These are phyloP conservation scores for Nasturtium officinale DNA, from an alignment of 345 rosid species.

Conservation along the genomic window DNA sequence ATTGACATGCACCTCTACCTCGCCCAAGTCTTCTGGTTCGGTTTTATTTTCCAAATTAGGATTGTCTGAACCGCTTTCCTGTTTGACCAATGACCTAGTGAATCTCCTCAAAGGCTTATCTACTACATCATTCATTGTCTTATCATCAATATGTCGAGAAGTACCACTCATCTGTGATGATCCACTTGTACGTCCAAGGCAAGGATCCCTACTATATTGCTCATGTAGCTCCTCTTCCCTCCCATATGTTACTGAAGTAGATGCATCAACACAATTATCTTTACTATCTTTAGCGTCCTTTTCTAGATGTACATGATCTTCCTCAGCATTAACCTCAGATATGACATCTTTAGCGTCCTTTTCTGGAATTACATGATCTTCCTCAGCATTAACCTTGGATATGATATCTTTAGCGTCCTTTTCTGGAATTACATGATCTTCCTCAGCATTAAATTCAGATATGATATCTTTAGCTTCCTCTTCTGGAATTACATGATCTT, in stretches of 20 bases:
- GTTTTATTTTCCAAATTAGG: conserved; percentile 6
- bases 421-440: neutral
- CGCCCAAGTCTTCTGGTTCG: conserved; percentile 21
- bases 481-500: neutral
- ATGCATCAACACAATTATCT: conserved; percentile 30
- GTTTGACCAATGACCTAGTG: conserved; percentile 37
- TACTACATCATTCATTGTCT: conserved; percentile 10
- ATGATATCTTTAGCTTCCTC: neutral
- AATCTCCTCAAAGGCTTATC: conserved; percentile 37
- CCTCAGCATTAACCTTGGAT: conserved; percentile 28
- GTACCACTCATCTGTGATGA: conserved; percentile 14
- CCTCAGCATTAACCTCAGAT: conserved; percentile 29
- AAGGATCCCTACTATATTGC: conserved; percentile 13
- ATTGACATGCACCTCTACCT: conserved; percentile 21
- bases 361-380: conserved; percentile 1
- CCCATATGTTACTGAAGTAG: conserved; percentile 7
- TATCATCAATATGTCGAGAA: neutral
- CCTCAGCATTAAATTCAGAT: conserved; percentile 16
- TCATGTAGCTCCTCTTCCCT: conserved; percentile 11
- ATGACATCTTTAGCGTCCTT: neutral
- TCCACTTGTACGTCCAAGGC: conserved; percentile 8
- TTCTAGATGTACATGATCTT: conserved; percentile 1
- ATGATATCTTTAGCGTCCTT: neutral
- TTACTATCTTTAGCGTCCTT: conserved; percentile 17
- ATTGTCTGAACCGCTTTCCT: conserved; percentile 15